Percentiles rank a stretch among this genome's conserved stretches.
These are phyloP conservation scores for Neoboletus magnificus DNA, from an alignment of 768 basidiomycete genomes.

Conservation along the genomic window DNA sequence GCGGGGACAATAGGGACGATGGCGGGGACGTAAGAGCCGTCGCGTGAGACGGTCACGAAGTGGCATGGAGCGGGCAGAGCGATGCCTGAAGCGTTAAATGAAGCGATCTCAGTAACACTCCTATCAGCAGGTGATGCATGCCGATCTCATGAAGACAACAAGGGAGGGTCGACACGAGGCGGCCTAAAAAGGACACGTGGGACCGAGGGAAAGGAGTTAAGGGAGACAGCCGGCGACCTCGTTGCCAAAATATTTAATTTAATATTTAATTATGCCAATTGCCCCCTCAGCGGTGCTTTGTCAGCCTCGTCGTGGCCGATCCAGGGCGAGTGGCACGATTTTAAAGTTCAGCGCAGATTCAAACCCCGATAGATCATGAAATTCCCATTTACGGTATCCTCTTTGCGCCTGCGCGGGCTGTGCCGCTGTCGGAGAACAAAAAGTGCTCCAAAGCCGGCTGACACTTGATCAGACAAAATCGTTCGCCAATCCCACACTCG, in stretches of 20 bases:
- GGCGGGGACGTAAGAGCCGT: slow-evolving; percentile 4
- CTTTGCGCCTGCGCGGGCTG: slow-evolving; percentile 30
- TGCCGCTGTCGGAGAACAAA: slow-evolving; percentile 35
- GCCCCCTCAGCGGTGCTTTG: too few species aligned
- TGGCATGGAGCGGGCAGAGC: slow-evolving; percentile 3
- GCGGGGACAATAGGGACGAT: background rate
- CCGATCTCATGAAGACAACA: slow-evolving; percentile 12
- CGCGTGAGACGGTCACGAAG: slow-evolving; percentile 5
- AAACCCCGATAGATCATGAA: slow-evolving; percentile 21
- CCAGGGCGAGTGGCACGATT: background rate
- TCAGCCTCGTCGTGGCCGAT: background rate
- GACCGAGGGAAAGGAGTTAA: slow-evolving; percentile 18
- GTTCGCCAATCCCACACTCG: slow-evolving; percentile 25
- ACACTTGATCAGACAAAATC: slow-evolving; percentile 29
- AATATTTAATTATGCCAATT: too few species aligned
- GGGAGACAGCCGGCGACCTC: slow-evolving; percentile 7
- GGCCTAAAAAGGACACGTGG: slow-evolving; percentile 13
- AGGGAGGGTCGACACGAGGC: slow-evolving; percentile 10
- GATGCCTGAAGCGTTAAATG: background rate
- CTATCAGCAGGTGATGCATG: slow-evolving; percentile 13
- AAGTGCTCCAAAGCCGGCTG: slow-evolving; percentile 31
- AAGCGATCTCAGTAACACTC: slow-evolving; percentile 8
- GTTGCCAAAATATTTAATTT: too few species aligned
- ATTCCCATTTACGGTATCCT: slow-evolving; percentile 5
- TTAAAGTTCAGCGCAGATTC: slow-evolving; percentile 29